Evolutionary conservation across 768 basidiomycete species (phyloP), one percentile per base, ranked within the genome.

Genomic region (Boletus rubroflammeus): DNA sequence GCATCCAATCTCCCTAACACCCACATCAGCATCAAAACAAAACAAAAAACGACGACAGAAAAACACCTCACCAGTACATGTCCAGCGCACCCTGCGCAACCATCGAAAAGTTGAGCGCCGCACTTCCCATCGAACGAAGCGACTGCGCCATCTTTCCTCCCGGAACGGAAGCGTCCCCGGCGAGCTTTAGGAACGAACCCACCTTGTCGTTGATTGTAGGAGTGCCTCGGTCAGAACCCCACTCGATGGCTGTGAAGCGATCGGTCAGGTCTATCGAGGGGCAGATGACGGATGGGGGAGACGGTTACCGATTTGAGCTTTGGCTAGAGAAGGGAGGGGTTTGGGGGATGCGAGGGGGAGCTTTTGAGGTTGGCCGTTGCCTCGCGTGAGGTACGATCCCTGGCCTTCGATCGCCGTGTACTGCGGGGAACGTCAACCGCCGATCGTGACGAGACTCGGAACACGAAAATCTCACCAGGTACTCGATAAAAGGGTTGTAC

Each of bases 1-100:
- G 66, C 81, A 83, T 23, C 93, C 93, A 57, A 94, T 86, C 69
- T 93, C 90, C 87, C 88, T 88, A 19, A 21, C 8, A 6, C 8
- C 10, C 26, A 32, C 6, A 19, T 59, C 38, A 67, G 44, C 19
- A 28, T 44, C 34, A 3, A 28, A 13, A 11, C 6, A n/a, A 47
- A 9, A 35, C 2, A 13, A 13, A 6, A 35, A 15, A 3, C 21
- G 13, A 25, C 8, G 38, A 45, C 34, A 9, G 21, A 15, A 23
- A 10, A 25, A 48, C n/a, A n/a, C 69, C 80, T 56, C 58, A 90
- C 93, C 92, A 94, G 62, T 93, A 96, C 56, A 94, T 66, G 63
- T 97, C 94, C 47, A 94, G 67, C 14, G 85, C 85, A 26, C 96
- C 96, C 67, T 92, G 86, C 4, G 96, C 95, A 8, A 96, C 92